Evolutionary conservation across 2,329 filamentous ascomycete species (phyloP).

Genomic region (Exophiala aquamarina): DNA sequence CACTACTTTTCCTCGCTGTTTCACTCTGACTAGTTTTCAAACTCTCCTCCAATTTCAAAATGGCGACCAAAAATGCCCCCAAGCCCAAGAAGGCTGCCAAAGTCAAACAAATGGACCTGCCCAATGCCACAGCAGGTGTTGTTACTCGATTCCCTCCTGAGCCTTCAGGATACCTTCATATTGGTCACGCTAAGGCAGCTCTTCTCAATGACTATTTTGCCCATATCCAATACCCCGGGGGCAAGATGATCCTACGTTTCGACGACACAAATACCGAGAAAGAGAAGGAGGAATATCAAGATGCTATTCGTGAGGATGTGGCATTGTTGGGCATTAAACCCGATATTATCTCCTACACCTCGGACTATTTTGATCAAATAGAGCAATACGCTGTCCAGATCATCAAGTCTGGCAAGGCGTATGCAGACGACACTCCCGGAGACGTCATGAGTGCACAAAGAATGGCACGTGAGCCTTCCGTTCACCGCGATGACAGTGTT

Average conservation of each 20-base stretch:
- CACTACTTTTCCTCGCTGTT: no score
- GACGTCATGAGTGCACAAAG: constrained; percentile 85
- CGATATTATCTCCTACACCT: constrained; percentile 83
- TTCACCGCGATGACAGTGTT: constrained; percentile 71
- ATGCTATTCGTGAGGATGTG: constrained; percentile 89
- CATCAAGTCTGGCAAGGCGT: constrained; percentile 84
- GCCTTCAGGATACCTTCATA: constrained; percentile 38
- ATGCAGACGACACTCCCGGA: constrained; percentile 90
- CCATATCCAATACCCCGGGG: constrained; percentile 49
- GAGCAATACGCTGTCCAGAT: constrained; percentile 82
- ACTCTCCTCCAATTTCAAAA: not conserved
- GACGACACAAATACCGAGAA: constrained; percentile 98
- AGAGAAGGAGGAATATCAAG: constrained; percentile 95
- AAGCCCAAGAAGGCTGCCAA: constrained; percentile 29
- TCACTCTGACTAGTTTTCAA: not conserved
- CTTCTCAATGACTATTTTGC: constrained; percentile 36
- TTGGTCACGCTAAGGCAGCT: constrained; percentile 35
- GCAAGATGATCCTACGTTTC: constrained; percentile 81
- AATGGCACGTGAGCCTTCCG: constrained; percentile 78
- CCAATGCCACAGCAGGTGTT: constrained; percentile 32
- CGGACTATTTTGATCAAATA: constrained; percentile 91
- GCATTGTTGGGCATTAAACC: constrained; percentile 88
- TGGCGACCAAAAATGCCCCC: constrained; percentile 21
- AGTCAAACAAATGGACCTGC: constrained; percentile 32
- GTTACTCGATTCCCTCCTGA: constrained; percentile 39